Evolutionary conservation across 345 rosid species (phyloP).

Genomic region (Eucalyptus cladocalyx): DNA sequence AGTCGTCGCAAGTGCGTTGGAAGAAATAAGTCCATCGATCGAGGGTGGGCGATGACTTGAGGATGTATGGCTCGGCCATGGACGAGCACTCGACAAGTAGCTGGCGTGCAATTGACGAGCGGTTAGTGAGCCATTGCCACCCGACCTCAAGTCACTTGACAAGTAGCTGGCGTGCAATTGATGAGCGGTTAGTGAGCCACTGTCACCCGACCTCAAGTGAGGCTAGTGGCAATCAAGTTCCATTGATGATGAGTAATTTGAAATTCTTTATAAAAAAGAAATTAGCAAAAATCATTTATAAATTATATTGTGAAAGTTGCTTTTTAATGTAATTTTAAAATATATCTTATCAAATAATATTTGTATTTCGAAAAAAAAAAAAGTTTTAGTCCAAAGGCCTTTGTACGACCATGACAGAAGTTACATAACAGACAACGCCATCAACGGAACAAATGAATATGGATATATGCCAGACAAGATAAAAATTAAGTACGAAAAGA

Average conservation of each 20-base stretch:
- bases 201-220: no score
- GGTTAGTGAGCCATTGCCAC: fast-evolving
- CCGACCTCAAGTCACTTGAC: no score
- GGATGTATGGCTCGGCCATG: neutral
- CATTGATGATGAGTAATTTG: neutral
- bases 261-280: no score
- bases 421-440: neutral
- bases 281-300: no score
- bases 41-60: neutral
- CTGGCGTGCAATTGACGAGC: neutral
- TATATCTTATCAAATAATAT: no score
- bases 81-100: neutral
- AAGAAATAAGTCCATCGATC: neutral
- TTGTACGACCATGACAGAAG: neutral
- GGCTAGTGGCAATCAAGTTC: no score
- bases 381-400: neutral
- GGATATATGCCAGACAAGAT: neutral
- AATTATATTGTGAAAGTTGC: no score
- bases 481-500: neutral
- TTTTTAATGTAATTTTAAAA: no score
- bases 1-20: neutral
- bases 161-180: no score
- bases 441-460: neutral
- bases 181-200: fast-evolving
- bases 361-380: no score